These are phyloP conservation scores for Gyrodon lividus DNA, from an alignment of 768 basidiomycete genomes.

Conservation along the genomic window DNA sequence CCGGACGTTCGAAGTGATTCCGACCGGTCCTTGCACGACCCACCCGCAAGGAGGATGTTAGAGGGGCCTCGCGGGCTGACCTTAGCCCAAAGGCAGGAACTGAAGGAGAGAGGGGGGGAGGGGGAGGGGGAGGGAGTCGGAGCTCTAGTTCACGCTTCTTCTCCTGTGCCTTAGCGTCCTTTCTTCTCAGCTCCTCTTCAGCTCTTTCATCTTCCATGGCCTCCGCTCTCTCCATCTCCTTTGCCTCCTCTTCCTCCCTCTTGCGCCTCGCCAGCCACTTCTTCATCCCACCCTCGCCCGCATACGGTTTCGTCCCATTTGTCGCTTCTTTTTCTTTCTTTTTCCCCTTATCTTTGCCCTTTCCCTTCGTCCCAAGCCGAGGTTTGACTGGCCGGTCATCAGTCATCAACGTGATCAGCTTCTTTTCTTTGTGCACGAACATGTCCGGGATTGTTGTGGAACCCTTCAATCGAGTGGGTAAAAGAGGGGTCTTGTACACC, in stretches of 20 bases:
- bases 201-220: conserved; percentile 36
- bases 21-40: conserved; percentile 58
- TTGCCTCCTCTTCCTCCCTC: conserved; percentile 52
- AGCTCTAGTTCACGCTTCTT: conserved; percentile 17
- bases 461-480: conserved; percentile 56
- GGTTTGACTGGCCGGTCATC: conserved; percentile 52
- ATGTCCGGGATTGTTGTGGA: conserved; percentile 54
- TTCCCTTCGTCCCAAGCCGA: conserved; percentile 44
- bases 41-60: conserved; percentile 58
- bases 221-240: conserved; percentile 33
- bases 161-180: conserved; percentile 20
- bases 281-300: conserved; percentile 77
- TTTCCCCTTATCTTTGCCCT: conserved; percentile 38
- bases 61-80: conserved; percentile 17
- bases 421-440: conserved; percentile 53
- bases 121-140: conserved; percentile 13
- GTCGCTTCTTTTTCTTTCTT: conserved; percentile 35
- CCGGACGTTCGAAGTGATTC: conserved; percentile 60
- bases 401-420: conserved; percentile 55
- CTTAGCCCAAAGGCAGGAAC: conserved; percentile 22
- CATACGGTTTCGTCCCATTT: conserved; percentile 72
- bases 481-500: conserved; percentile 74
- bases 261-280: conserved; percentile 66
- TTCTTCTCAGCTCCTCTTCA: conserved; percentile 24
- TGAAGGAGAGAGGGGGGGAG: conserved; percentile 9